A percentile compares a stretch with the other conserved stretches of the same genome.
Conservation (phyloP, 2,329 filamentous ascomycete species). For the Fusarium duplospermum region DNA sequence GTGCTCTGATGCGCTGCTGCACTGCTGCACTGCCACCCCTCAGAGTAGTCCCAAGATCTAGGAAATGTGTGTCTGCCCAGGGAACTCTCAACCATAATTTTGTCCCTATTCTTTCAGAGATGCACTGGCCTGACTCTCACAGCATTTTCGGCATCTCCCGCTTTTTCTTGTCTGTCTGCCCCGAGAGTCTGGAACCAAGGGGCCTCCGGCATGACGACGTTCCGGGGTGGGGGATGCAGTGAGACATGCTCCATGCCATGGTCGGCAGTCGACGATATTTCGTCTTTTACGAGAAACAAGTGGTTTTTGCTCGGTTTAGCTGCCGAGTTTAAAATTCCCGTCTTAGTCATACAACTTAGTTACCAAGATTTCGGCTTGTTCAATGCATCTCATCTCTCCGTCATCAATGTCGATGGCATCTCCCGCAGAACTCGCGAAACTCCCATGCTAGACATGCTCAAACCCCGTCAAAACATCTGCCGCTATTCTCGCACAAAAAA, state of each 20-base stretch:
- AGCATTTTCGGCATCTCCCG: constrained; percentile 26
- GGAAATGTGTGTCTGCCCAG: neutral
- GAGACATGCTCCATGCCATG: neutral
- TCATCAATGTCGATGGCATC: neutral
- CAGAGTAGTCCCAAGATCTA: neutral
- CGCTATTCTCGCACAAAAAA: neutral
- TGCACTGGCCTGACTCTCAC: constrained; percentile 14
- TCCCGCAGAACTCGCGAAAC: neutral
- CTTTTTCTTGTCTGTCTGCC: constrained; percentile 4
- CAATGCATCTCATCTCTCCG: neutral
- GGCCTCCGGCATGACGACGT: constrained; percentile 18
- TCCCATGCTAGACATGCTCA: neutral
- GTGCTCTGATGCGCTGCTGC: neutral
- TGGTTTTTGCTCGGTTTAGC: neutral
- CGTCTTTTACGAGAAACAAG: neutral
- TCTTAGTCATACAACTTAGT: neutral
- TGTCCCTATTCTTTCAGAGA: neutral
- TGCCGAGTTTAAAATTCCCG: neutral
- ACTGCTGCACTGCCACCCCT: neutral
- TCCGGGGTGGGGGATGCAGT: constrained; percentile 16
- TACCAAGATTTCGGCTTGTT: neutral
- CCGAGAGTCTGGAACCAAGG: constrained; percentile 13
- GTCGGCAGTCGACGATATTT: neutral
- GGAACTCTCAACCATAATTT: constrained; percentile 21
- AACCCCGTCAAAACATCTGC: neutral